These are phyloP conservation scores for Sergeia podlipaevii DNA, from an alignment of 208 protist species.

Conservation along the genomic window DNA sequence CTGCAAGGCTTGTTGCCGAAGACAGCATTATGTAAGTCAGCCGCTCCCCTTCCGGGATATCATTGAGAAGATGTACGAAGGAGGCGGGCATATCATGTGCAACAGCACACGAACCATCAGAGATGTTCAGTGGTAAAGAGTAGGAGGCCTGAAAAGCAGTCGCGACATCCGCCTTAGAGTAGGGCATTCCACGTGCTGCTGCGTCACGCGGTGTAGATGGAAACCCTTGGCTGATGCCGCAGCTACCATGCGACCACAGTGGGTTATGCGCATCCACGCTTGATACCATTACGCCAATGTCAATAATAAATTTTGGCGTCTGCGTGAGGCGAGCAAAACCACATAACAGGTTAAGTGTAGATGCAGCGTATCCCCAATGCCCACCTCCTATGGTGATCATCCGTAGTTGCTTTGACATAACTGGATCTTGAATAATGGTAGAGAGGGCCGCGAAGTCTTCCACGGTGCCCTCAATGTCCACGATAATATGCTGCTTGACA, in stretches of 20 bases:
- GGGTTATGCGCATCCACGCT: conserved; percentile 10
- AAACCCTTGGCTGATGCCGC: conserved; percentile 19
- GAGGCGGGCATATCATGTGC: conserved; percentile 4
- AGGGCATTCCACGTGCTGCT: conserved; percentile 19
- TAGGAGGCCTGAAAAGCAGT: conserved; percentile 16
- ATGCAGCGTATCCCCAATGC: conserved; percentile 27
- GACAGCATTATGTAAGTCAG: conserved; percentile 20
- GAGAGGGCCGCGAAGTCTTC: conserved; percentile 36
- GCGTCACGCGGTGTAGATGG: conserved; percentile 29
- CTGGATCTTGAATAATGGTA: conserved; percentile 14
- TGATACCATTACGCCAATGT: conserved; percentile 13
- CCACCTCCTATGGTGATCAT: conserved; percentile 25
- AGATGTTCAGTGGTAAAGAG: conserved; percentile 5
- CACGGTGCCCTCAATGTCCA: conserved; percentile 32
- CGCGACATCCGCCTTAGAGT: conserved; percentile 31
- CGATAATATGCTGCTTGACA: conserved; percentile 24
- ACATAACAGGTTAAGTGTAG: conserved; percentile 18
- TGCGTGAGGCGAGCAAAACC: conserved; percentile 16
- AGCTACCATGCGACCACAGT: conserved; percentile 10
- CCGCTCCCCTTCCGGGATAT: conserved; percentile 4
- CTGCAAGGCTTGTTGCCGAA: conserved; percentile 11
- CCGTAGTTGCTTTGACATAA: conserved; percentile 5
- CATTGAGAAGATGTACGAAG: neutral
- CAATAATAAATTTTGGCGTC: conserved; percentile 3
- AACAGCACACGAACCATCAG: neutral